Evolutionary conservation across 176 grass and related monocot genomes (phyloP).

Genomic region (Cenchrus fungigraminus): DNA sequence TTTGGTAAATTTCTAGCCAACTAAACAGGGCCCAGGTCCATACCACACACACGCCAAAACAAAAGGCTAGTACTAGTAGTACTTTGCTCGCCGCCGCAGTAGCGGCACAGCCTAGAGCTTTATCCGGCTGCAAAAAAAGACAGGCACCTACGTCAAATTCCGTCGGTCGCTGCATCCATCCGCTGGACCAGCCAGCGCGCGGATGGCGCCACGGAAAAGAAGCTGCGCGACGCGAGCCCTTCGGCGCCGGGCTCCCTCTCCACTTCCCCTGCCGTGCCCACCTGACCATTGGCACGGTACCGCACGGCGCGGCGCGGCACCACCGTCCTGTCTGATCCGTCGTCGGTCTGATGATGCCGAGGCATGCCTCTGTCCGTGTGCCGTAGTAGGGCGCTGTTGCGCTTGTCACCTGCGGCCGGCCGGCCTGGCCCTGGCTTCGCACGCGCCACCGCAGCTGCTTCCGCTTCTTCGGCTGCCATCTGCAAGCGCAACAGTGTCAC

Average conservation of each 20-base stretch:
- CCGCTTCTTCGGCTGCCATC: background rate
- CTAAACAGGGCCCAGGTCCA: too few species aligned
- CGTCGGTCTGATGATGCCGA: background rate
- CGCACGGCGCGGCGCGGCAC: background rate
- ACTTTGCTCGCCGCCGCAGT: background rate
- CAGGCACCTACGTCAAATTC: constrained; percentile 19
- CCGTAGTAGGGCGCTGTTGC: background rate
- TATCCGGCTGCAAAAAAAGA: background rate
- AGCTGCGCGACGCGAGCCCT: constrained; percentile 34
- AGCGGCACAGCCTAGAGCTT: background rate
- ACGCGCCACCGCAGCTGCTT: background rate
- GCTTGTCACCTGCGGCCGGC: background rate
- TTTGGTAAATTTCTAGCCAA: too few species aligned
- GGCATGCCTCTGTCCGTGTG: background rate
- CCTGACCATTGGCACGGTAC: background rate
- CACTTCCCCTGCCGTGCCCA: background rate
- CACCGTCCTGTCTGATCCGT: background rate
- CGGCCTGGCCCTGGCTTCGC: background rate
- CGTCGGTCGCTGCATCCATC: background rate
- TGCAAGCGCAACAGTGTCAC: background rate
- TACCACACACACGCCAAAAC: constrained; percentile 11
- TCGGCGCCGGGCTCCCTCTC: too few species aligned
- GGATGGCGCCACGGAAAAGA: constrained; percentile 49
- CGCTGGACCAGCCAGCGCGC: background rate
- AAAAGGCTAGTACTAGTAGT: constrained; percentile 15